Evolutionary conservation across 768 basidiomycete genomes (phyloP), one percentile per base, ranked within the genome.

Genomic region (Suillus subluteus): DNA sequence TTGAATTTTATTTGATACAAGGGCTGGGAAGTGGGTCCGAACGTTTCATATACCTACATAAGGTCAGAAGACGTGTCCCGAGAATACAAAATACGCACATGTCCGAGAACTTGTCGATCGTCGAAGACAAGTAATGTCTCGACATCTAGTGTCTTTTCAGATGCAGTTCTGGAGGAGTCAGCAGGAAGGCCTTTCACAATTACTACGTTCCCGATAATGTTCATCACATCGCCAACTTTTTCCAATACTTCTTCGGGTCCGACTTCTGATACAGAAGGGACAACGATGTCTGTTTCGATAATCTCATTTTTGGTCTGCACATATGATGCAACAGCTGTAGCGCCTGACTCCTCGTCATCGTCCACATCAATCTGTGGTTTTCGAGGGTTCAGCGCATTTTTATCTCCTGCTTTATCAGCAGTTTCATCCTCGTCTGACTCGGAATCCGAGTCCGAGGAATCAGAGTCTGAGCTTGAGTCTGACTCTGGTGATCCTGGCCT

Each of bases 61-160:
- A 73, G 61, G 40, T 61, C 71, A 70, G 68, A 64, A 64, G 55
- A 43, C 55, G 35, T 35, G n/a, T 66, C 44, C 52, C 66, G 40
- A 62, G 37, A 30, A 56, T 48, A 58, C 43, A 43, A 26, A 50
- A 40, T 23, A 83, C 91, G 79, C 78, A 97, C 96, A 77, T 91
- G 90, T 55, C 97, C 97, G 72, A 98, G 75, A n/a, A 97, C 94
- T 69, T 87, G 89, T 62, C 94, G 82, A 76, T 99, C 95, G 26
- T 90, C 88, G 74, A 95, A 95, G 48, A 97, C 95, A 44, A 99
- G 86, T 26, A 98, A 79, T 35, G 95, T 96, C 38, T 96, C 97
- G 55, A 88, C 90, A 76, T 98, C 96, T 50, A 99, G 82, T 48
- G 92, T 88, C 41, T 82, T 83, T 68, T 88, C 86, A 62, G 85